Evolutionary conservation across 2,329 filamentous ascomycete genomes (phyloP), one percentile per base, ranked within the genome.

Genomic region (Chaetomium strumarium): DNA sequence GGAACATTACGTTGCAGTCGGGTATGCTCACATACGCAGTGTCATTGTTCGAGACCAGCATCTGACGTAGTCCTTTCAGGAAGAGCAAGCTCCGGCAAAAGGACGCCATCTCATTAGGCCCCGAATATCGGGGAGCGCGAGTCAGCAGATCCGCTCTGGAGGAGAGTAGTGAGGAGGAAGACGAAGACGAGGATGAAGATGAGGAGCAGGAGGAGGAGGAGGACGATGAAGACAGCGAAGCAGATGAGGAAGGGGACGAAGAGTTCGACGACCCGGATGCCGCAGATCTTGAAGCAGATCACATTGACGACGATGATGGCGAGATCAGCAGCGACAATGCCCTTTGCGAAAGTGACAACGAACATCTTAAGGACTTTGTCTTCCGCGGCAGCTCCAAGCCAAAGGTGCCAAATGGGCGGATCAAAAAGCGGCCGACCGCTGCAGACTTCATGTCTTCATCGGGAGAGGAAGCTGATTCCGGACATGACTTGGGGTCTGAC

Each of bases 1-100:
- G 31, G 92, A 96, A 63, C 92, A 97, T 67, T 97, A 97, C 66
- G 79, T 87, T 40, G 70, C 78, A 48, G 88, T 96, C 31, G 86
- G 85, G 77, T 86, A 72, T 24, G 52, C 33, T 0, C 13, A 2
- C 3, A n/a, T 29, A 12, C 8, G 5, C 10, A 12, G 5, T n/a
- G 1, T n/a, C 2, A 1, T 29, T 8, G 10, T 24, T n/a, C 12
- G 9, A 20, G 19, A 14, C 17, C 8, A 8, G 17, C 42, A 38
- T 16, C 52, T 58, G 48, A 55, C 51, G 3, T 9, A 30, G 10
- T 33, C 57, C 16, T 19, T 44, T 56, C 55, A 85, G 84, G 17
- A 93, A 91, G 75, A 93, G 86, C 72, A 92, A 88, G 67, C 74
- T 96, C 60, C 83, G 90, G 58, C 85, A 88, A 65, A 83, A 83